These are phyloP conservation scores for Coemansia sp. DNA, from an alignment of 192 early-diverging fungal species.

Conservation along the genomic window DNA sequence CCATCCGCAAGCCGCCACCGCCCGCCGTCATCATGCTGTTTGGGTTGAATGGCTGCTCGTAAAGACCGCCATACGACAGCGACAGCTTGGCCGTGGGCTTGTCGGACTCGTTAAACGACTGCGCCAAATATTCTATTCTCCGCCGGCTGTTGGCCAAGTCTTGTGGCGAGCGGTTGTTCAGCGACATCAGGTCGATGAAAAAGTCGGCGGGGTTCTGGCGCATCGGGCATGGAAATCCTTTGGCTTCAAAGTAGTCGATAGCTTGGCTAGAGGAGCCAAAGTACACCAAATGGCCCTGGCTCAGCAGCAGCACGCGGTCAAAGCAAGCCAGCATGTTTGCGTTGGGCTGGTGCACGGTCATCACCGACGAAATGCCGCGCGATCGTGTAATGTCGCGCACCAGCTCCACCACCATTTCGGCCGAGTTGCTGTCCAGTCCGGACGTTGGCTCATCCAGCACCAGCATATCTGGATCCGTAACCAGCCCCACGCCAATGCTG, in stretches of 20 bases:
- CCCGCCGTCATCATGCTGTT: slow-evolving; percentile 15
- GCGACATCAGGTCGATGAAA: slow-evolving; percentile 56
- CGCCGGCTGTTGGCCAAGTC: slow-evolving; percentile 38
- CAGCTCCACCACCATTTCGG: slow-evolving; percentile 91
- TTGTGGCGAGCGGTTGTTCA: slow-evolving; percentile 53
- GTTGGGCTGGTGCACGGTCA: slow-evolving; percentile 95
- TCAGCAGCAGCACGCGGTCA: slow-evolving; percentile 83
- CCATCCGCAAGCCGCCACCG: slow-evolving; percentile 12
- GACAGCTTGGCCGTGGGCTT: slow-evolving; percentile 42
- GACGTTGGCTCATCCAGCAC: slow-evolving; percentile 85
- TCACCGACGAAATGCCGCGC: slow-evolving; percentile 80
- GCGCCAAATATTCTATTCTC: slow-evolving; percentile 39
- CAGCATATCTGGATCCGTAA: slow-evolving; percentile 87
- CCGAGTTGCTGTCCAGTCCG: slow-evolving; percentile 89
- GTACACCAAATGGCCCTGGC: slow-evolving; percentile 78
- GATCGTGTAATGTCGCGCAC: slow-evolving; percentile 73
- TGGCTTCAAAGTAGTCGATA: slow-evolving; percentile 69
- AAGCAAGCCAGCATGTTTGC: slow-evolving; percentile 89
- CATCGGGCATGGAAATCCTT: slow-evolving; percentile 80
- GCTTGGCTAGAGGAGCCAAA: slow-evolving; percentile 69
- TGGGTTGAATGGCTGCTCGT: slow-evolving; percentile 34
- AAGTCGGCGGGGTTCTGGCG: slow-evolving; percentile 93
- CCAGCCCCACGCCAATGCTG: slow-evolving; percentile 89
- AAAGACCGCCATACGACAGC: slow-evolving; percentile 45
- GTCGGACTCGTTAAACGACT: slow-evolving; percentile 23